phyloP scores from a whole-genome alignment of 805 yeast species.

The Sungouiella blattae region DNA sequence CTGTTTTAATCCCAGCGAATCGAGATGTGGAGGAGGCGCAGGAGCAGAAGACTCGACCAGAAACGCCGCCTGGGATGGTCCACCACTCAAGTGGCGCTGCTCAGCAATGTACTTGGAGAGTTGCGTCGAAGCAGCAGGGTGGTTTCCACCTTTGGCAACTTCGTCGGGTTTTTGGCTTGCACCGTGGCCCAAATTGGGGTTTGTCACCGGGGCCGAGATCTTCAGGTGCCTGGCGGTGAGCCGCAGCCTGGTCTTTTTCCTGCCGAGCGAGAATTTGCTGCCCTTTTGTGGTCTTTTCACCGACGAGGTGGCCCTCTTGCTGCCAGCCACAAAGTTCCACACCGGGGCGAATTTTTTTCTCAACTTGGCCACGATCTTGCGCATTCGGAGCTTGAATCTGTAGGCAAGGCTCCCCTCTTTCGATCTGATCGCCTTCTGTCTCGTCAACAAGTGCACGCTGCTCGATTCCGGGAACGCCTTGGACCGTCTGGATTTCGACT shows the following conservation, averaged over 20 bases:
- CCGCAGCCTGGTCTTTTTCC: no score
- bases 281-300: constrained; percentile 4
- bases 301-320: constrained; percentile 10
- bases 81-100: constrained; percentile 11
- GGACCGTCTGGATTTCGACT: constrained; percentile 1
- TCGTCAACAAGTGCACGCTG: constrained; percentile 8
- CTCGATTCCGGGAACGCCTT: background rate
- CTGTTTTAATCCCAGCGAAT: background rate
- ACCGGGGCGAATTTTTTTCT: background rate
- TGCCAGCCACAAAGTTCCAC: constrained; percentile 8
- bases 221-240: constrained; percentile 1
- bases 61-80: constrained; percentile 4
- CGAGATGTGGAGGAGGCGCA: constrained; percentile 12
- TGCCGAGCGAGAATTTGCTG: constrained; percentile 6
- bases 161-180: constrained; percentile 8
- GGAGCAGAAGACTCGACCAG: constrained; percentile 8
- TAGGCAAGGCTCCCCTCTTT: constrained; percentile 32
- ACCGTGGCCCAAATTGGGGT: constrained; percentile 26
- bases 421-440: constrained; percentile 32
- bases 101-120: constrained; percentile 25
- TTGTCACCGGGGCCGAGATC: constrained; percentile 31
- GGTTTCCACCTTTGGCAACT: constrained; percentile 15
- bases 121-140: no score
- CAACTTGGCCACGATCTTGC: background rate
- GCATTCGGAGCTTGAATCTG: constrained; percentile 26